Percentiles rank a stretch among this genome's conserved stretches.
phyloP scores from a whole-genome alignment of 1,284 basidiomycete species.

The Grifola frondosa region DNA sequence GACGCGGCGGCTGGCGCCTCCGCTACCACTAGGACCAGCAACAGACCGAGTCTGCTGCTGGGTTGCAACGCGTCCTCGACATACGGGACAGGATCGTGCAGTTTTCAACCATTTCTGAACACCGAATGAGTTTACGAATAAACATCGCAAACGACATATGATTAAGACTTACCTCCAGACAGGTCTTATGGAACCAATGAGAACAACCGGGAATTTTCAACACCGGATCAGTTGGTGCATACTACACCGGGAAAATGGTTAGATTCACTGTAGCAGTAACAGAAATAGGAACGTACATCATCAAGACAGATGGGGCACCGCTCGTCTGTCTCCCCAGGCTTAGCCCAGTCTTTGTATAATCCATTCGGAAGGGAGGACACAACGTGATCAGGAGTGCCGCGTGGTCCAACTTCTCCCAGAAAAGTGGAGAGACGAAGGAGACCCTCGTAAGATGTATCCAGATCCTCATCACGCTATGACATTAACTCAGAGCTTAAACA shows the following conservation, averaged over 20 bases:
- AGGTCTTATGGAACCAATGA: constrained; percentile 75
- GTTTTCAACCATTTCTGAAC: constrained; percentile 30
- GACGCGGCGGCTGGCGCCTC: constrained; percentile 1
- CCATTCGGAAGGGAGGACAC: constrained; percentile 58
- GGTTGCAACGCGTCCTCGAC: constrained; percentile 21
- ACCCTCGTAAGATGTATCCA: constrained; percentile 70
- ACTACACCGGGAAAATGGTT: constrained; percentile 41
- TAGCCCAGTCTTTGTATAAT: constrained; percentile 65
- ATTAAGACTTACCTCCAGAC: constrained; percentile 58
- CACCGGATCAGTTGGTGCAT: constrained; percentile 53
- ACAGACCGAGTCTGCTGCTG: constrained; percentile 2
- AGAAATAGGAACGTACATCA: constrained; percentile 52
- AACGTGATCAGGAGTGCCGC: constrained; percentile 57
- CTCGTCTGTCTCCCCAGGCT: constrained; percentile 54
- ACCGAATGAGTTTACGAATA: background rate
- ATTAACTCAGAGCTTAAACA: background rate
- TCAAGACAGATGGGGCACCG: constrained; percentile 79
- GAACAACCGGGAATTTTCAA: constrained; percentile 65
- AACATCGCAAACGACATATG: background rate
- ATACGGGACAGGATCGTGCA: constrained; percentile 30
- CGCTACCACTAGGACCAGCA: constrained; percentile 9
- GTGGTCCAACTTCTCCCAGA: constrained; percentile 64
- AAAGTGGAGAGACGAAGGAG: constrained; percentile 55
- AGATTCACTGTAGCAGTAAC: constrained; percentile 9
- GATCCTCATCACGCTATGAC: constrained; percentile 64